These are phyloP conservation scores for Boletus putidus DNA, from an alignment of 1,284 basidiomycete genomes.

Conservation along the genomic window DNA sequence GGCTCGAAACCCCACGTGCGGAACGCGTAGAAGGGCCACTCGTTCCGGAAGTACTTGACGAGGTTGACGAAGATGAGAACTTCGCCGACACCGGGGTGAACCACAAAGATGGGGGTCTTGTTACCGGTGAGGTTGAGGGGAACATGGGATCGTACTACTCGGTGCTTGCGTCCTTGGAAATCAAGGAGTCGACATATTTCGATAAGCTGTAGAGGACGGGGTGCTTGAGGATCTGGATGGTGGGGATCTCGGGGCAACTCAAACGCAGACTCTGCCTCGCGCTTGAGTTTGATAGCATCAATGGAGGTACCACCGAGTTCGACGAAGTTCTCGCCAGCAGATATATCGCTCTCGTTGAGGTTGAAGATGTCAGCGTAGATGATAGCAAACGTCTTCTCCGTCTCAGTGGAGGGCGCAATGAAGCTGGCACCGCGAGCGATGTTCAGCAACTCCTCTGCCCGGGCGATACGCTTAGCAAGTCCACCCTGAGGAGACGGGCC, in stretches of 20 bases:
- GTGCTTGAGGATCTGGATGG: conserved; percentile 44
- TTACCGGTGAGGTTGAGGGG: conserved; percentile 42
- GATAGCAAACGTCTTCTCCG: conserved; percentile 29
- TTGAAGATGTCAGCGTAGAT: conserved; percentile 36
- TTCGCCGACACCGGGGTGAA: conserved; percentile 37
- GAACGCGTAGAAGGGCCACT: conserved; percentile 47
- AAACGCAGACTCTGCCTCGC: conserved; percentile 39
- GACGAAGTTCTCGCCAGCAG: conserved; percentile 37
- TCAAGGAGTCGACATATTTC: conserved; percentile 32
- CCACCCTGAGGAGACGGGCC: conserved; percentile 32
- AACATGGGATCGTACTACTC: conserved; percentile 40
- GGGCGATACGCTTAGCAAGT: conserved; percentile 31
- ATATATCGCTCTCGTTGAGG: conserved; percentile 28
- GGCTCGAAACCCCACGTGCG: conserved; percentile 48
- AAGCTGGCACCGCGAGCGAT: conserved; percentile 31
- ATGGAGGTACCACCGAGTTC: conserved; percentile 39
- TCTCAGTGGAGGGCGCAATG: conserved; percentile 30
- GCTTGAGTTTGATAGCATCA: conserved; percentile 39
- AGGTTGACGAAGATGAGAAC: conserved; percentile 49
- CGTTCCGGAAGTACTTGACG: conserved; percentile 42
- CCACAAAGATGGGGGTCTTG: conserved; percentile 47
- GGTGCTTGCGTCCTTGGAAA: conserved; percentile 17
- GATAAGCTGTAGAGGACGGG: conserved; percentile 40
- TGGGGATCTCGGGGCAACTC: conserved; percentile 42
- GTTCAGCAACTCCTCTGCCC: conserved; percentile 34